These are phyloP conservation scores for Xanthoconium stramineum DNA, from an alignment of 768 basidiomycete species.

Conservation along the genomic window DNA sequence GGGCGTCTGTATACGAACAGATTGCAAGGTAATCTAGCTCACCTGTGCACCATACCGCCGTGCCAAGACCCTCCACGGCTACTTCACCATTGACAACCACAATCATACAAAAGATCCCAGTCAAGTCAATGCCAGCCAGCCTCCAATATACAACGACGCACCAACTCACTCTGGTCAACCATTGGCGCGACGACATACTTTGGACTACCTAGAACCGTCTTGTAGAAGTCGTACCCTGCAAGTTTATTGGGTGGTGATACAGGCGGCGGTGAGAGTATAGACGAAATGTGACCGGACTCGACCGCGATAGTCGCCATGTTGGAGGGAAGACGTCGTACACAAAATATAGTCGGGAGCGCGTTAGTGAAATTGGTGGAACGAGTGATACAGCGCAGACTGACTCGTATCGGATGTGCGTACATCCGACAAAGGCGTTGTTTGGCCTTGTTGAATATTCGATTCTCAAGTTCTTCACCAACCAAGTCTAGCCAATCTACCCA, in stretches of 20 bases:
- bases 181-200: constrained; percentile 94
- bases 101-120: neutral
- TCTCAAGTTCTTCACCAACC: no score
- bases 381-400: constrained; percentile 5
- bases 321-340: constrained; percentile 1
- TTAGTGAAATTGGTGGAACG: neutral
- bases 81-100: constrained; percentile 6
- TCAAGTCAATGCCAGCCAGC: neutral
- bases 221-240: constrained; percentile 82
- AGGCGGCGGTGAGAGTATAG: neutral
- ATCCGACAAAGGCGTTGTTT: neutral
- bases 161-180: constrained; percentile 97
- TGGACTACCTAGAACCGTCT: constrained; percentile 73
- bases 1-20: neutral
- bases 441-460: no score
- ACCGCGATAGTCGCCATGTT: constrained; percentile 4
- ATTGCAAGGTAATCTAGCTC: neutral
- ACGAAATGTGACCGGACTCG: neutral
- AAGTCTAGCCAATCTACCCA: no score
- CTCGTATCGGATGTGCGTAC: neutral
- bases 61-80: constrained; percentile 90
- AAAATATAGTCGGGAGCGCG: neutral
- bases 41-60: constrained; percentile 82
- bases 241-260: constrained; percentile 39
- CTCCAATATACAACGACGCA: constrained; percentile 37